Conservation (phyloP, 2,329 filamentous ascomycete species). For the Colletotrichum scovillei region DNA sequence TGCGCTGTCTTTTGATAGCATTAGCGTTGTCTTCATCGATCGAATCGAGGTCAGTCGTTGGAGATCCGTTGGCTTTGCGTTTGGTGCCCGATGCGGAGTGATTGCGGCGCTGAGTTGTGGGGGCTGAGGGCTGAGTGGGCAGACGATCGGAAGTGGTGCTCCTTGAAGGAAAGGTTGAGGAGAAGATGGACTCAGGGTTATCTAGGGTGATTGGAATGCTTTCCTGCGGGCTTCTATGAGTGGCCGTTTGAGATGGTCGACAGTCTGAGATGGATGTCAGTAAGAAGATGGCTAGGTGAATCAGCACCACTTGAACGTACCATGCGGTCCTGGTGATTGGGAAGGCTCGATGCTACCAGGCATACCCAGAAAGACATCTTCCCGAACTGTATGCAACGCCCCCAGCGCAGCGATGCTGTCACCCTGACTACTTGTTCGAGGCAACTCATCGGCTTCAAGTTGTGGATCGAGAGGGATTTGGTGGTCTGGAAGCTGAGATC, state of each 20-base stretch:
- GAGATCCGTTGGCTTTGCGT: not conserved
- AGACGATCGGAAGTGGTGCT: not conserved
- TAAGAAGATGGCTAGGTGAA: not conserved
- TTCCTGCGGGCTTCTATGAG: too few relatives aligned
- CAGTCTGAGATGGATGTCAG: not conserved
- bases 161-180: too few relatives aligned
- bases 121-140: not conserved
- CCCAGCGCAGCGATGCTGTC: not conserved
- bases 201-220: too few relatives aligned
- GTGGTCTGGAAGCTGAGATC: not conserved
- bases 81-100: not conserved
- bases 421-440: too few relatives aligned
- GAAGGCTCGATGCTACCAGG: not conserved
- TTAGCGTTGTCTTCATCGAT: not conserved
- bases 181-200: too few relatives aligned
- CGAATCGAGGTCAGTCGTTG: not conserved
- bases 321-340: not conserved
- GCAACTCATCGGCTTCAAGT: not conserved
- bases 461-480: not conserved
- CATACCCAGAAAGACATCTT: not conserved
- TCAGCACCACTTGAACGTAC: not conserved
- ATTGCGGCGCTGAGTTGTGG: not conserved
- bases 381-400: not conserved
- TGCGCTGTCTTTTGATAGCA: conserved; percentile 64
- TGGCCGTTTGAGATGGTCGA: not conserved